Base-by-base conservation (phyloP, 441 rosid species). In the Eutrema salsugineum region DNA sequence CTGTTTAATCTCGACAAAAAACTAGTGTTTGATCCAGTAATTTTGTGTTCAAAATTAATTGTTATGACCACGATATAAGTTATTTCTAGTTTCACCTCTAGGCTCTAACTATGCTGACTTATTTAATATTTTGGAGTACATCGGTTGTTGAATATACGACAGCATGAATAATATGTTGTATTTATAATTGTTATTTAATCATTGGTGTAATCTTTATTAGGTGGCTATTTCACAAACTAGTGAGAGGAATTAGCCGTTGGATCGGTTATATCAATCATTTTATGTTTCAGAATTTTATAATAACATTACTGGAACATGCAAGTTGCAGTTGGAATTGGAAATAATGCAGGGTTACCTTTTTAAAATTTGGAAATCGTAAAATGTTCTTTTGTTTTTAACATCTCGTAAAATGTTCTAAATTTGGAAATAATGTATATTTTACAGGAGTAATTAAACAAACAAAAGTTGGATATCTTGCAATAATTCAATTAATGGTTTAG, bases 241-340 rank as follows among this genome's bases (percentile, higher is more conserved):
- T 19, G 17, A 61, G 20, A 35, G 58, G 28, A 19, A 44, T 60
- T 22, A 74, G 68, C 73, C 74, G 78, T 75, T 75, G 74, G 70
- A 69, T 61, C 64, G 12, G 68, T 50, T 32, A 51, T 68, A 50
- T 66, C 49, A 43, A 74, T 66, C 24, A 47, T 66, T 65, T 57
- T 30, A 8, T 20, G 30, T 57, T 58, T 39, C 36, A 14, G 5
- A 40, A 0, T 73, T 8, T 46, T 35, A 24, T 24, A 27, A 50
- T 42, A 56, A n/a, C 14, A 38, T 10, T 15, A 66, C 24, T 5
- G 27, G 51, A 57, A 30, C 60, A 54, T 66, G 78, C 56, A 42
- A 51, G 72, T 40, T 57, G 72, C 67, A 66, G 54, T 73, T 73
- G 72, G 40, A 47, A 50, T 73, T 73, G 72, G 40, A 47, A 50